Conservation (phyloP, 345 rosid genomes). For the Hypericum perforatum region DNA sequence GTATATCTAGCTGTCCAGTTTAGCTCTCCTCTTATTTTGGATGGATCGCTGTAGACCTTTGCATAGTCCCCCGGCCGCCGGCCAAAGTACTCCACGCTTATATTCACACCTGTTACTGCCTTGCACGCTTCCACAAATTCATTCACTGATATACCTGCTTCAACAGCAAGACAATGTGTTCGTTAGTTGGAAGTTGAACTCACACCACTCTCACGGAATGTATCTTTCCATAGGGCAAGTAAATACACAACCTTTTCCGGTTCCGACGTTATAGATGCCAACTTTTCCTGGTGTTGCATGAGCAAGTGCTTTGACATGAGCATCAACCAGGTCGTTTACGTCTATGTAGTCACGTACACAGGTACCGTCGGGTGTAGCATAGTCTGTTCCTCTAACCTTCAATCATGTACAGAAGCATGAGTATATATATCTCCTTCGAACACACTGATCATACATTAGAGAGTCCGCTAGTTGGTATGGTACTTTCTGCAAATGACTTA, state of each 20-base stretch:
- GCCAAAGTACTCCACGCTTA: slow-evolving; percentile 65
- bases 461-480: not conserved
- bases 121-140: slow-evolving; percentile 99
- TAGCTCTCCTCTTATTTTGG: slow-evolving; percentile 59
- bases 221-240: not conserved
- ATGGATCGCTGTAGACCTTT: slow-evolving; percentile 79
- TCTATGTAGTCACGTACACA: slow-evolving; percentile 94
- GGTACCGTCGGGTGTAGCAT: slow-evolving; percentile 82
- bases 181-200: not conserved
- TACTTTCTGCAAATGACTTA: slow-evolving; percentile 12
- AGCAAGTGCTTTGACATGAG: slow-evolving; percentile 90
- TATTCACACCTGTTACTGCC: slow-evolving; percentile 68
- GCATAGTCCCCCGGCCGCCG: slow-evolving; percentile 98
- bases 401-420: slow-evolving; percentile 15
- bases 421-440: slow-evolving; percentile 4
- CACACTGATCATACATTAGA: not conserved
- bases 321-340: slow-evolving; percentile 95
- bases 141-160: slow-evolving; percentile 77
- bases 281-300: slow-evolving; percentile 64
- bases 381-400: slow-evolving; percentile 89
- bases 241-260: slow-evolving; percentile 52
- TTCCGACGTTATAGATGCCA: slow-evolving; percentile 95
- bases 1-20: slow-evolving; percentile 85
- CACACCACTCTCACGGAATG: not conserved
- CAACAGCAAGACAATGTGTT: not conserved